A percentile compares a stretch with the other conserved stretches of the same genome.
phyloP scores from a whole-genome alignment of 1,284 basidiomycete genomes.

The Leccinum angustisporum region DNA sequence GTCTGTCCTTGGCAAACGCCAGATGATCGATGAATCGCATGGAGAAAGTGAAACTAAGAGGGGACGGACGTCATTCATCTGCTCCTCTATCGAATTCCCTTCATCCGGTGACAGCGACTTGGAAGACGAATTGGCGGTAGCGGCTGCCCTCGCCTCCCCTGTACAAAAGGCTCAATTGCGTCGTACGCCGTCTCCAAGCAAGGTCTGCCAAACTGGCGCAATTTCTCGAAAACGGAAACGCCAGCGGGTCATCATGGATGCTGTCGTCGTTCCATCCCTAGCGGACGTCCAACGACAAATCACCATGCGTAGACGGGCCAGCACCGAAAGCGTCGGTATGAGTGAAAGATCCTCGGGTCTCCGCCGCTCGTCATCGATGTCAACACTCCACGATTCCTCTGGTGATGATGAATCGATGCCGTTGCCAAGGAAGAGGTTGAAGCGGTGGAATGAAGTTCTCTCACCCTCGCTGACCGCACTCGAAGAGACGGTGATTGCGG shows the following conservation, averaged over 20 bases:
- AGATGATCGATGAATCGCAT: constrained; percentile 26
- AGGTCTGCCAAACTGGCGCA: constrained; percentile 6
- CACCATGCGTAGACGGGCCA: constrained; percentile 24
- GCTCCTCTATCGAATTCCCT: constrained; percentile 28
- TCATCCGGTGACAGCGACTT: constrained; percentile 20
- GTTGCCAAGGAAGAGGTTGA: constrained; percentile 26
- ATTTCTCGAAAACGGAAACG: constrained; percentile 41
- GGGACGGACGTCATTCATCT: constrained; percentile 34
- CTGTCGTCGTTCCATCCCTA: constrained; percentile 50
- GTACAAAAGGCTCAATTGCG: constrained; percentile 9
- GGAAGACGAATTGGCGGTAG: constrained; percentile 34
- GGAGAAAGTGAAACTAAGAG: constrained; percentile 36
- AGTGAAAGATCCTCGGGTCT: constrained; percentile 13
- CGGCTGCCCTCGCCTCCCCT: constrained; percentile 25
- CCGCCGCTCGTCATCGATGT: constrained; percentile 30
- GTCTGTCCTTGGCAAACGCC: constrained; percentile 44
- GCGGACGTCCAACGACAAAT: constrained; percentile 28
- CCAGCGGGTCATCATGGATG: constrained; percentile 51
- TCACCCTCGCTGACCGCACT: constrained; percentile 36
- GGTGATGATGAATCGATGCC: constrained; percentile 21
- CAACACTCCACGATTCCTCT: constrained; percentile 19
- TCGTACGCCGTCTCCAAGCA: neutral
- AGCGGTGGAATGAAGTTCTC: constrained; percentile 19
- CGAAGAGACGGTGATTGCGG: constrained; percentile 37
- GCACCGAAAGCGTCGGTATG: constrained; percentile 10